A percentile compares a stretch with the other conserved stretches of the same genome.
Evolutionary conservation across 176 grass and related monocot species (phyloP).

Genomic region (Bonia amplexicaulis): DNA sequence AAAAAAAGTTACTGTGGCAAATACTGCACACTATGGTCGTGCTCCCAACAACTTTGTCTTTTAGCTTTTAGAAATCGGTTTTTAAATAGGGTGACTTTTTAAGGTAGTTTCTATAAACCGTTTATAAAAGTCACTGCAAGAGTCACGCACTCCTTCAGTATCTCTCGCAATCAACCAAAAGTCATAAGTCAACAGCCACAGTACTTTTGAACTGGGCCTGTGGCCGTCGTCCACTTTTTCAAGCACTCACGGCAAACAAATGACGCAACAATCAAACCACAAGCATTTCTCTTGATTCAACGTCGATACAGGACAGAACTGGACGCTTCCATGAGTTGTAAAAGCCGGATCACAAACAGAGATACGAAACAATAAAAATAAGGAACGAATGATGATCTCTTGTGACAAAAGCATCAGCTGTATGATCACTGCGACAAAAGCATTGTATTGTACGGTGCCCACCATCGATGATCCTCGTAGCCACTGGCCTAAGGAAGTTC

Average conservation of each 20-base stretch:
- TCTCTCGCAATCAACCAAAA: no score
- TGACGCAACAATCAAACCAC: background rate
- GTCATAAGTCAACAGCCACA: no score
- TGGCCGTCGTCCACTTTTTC: background rate
- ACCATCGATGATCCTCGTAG: conserved; percentile 15
- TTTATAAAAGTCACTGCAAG: rapidly evolving
- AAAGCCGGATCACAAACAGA: background rate
- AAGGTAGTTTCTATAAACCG: no score
- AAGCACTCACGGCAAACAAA: background rate
- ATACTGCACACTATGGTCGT: background rate
- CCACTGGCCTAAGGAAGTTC: conserved; percentile 10
- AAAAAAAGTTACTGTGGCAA: background rate
- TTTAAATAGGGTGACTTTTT: no score
- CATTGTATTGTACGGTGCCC: background rate
- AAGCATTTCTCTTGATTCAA: background rate
- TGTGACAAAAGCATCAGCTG: conserved; percentile 24
- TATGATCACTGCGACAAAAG: background rate
- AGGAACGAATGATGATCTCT: conserved; percentile 29
- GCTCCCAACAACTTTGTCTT: no score
- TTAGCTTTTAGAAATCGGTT: no score
- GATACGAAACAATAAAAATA: background rate
- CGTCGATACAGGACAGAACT: background rate
- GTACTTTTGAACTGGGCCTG: no score
- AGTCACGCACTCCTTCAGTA: no score
- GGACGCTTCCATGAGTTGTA: conserved; percentile 10